A percentile compares a stretch with the other conserved stretches of the same genome.
These are phyloP conservation scores for Gentiana straminea DNA, from an alignment of 257 asterid genomes.

Conservation along the genomic window DNA sequence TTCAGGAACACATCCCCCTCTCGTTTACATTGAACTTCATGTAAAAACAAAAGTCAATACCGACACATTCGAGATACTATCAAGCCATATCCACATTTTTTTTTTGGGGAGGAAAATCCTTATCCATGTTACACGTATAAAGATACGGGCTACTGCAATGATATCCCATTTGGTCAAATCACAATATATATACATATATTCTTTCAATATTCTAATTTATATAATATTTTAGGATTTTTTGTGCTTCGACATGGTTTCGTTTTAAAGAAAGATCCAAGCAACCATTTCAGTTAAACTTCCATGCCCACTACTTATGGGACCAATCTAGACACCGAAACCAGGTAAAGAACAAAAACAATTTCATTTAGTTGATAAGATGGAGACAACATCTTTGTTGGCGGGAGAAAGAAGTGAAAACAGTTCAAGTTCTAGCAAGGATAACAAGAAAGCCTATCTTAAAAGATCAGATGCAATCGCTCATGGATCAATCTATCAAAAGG, in stretches of 20 bases:
- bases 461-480: slow-evolving; percentile 71
- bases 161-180: no score
- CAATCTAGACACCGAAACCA: background rate
- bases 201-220: no score
- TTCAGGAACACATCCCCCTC: no score
- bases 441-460: slow-evolving; percentile 16
- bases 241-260: background rate
- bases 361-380: slow-evolving; percentile 29
- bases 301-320: background rate
- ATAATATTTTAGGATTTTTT: no score
- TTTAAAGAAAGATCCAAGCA: background rate
- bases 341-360: background rate
- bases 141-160: no score
- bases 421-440: slow-evolving; percentile 5
- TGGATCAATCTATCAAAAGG: slow-evolving; percentile 74
- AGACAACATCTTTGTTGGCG: slow-evolving; percentile 31
- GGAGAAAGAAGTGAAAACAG: slow-evolving; percentile 28
- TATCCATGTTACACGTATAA: no score
- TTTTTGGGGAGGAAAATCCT: no score
- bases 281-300: background rate
- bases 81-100: no score
- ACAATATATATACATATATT: no score
- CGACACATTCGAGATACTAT: no score
- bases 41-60: no score
- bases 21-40: no score